Evolutionary conservation across 129 eudicot genomes (phyloP), one percentile per base, ranked within the genome.

Genomic region (Artemisia argyi): DNA sequence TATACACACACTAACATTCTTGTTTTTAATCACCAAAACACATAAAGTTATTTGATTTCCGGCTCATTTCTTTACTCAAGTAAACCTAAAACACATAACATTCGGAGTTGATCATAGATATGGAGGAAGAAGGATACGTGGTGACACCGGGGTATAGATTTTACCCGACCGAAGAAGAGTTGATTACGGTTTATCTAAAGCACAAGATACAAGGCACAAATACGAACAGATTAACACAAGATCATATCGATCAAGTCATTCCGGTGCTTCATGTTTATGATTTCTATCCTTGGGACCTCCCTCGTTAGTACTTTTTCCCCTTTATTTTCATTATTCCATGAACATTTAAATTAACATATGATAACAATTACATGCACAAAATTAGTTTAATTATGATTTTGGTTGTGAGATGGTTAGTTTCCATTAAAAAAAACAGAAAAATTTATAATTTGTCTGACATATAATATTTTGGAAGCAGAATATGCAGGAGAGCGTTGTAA

Each of bases 111-210:
- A 10, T 48, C 20, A 8, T n/a, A 4, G 24, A 14, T 14, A 69
- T 16, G 30, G 49, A 69, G 46, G 13, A 65, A 74, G 47, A 1
- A 13, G 57, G 61, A 68, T 8, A 49, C 14, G 16, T 24, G 24
- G 32, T 65, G 72, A n/a, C 66, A 30, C 73, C 73, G 18, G 79
- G 79, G 60, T 86, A 77, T 84, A 79, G 96, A n/a, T 89, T 89
- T 73, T 86, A 82, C 74, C 96, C 96, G 16, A 89, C 96, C 1
- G 96, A 89, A 80, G 96, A 89, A 77, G 96, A 89, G 80, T 76
- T 89, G 54, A 59, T 89, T 50, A 79, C 84, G 11, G 82, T 77
- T 69, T 89, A 89, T 51, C 73, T 89, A 56, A 82, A 51, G 73
- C 76, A 72, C 63, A 86, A 84, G 81, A 80, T 89, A 35, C 78